phyloP scores from a whole-genome alignment of 2,329 filamentous ascomycete species.

The Coniella lustricola region DNA sequence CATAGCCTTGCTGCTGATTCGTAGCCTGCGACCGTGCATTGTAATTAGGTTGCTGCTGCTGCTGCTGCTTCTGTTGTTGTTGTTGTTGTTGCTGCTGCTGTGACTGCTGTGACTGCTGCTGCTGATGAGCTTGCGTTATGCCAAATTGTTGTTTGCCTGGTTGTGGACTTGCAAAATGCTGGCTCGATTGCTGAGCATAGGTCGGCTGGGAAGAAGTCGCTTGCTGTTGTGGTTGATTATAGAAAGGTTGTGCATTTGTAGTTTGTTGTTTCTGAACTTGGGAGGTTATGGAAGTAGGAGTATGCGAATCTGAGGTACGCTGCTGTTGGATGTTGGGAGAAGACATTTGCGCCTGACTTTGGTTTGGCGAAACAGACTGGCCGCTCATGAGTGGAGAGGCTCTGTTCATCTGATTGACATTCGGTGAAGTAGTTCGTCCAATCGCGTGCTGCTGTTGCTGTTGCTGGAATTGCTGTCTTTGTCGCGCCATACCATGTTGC shows the following conservation, averaged over 20 bases:
- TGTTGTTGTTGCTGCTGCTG: conserved; percentile 7
- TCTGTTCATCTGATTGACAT: conserved; percentile 11
- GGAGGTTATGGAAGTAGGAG: conserved; percentile 12
- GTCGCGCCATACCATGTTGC: conserved; percentile 13
- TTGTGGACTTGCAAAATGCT: conserved; percentile 8
- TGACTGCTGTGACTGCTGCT: too few species aligned
- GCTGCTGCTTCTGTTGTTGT: conserved; percentile 6
- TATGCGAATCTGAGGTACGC: conserved; percentile 11
- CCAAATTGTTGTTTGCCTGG: conserved; percentile 12
- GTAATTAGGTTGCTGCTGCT: conserved; percentile 9
- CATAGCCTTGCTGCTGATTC: conserved; percentile 11
- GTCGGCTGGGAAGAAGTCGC: conserved; percentile 1
- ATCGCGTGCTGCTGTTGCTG: conserved; percentile 17
- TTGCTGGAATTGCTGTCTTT: conserved; percentile 18
- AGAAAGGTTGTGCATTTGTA: conserved; percentile 12
- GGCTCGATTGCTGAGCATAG: conserved; percentile 12
- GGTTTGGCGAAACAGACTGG: conserved; percentile 14
- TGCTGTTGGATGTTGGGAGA: conserved; percentile 15
- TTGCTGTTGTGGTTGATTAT: conserved; percentile 9
- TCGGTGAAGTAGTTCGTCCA: conserved; percentile 13
- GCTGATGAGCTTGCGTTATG: conserved; percentile 12
- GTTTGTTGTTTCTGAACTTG: conserved; percentile 12
- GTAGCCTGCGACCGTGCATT: conserved; percentile 6
- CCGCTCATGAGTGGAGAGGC: conserved; percentile 14
- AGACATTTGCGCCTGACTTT: conserved; percentile 4